Base-by-base conservation (phyloP, 306 rosid species). In the Mimosa bimucronata region DNA sequence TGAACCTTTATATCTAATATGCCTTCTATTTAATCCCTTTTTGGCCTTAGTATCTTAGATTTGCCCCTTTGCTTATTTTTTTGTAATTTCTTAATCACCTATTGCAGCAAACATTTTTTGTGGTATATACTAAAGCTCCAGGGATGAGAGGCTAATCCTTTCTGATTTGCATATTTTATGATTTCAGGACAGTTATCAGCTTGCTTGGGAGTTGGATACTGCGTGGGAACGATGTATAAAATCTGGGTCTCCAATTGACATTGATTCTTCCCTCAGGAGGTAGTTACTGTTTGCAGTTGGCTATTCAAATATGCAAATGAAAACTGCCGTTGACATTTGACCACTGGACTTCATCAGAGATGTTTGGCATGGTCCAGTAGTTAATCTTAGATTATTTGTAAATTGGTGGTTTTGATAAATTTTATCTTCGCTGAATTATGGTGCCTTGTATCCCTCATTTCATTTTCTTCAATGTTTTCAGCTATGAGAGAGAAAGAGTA, bases 131-230 rank as follows among this genome's bases (percentile, higher is more conserved):
- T 40, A 30, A 70, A 15, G 21, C 23, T 70, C 7, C 61, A 44
- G 8, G 37, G 64, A 74, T 61, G 44, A 64, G 85, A 31, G 74
- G 41, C 62, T 58, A 74, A 38, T 23, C 34, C 26, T 52, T 77
- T 77, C 74, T 86, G n/a, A 80, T 38, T 66, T 30, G 79, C 48
- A 72, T 80, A 41, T 52, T 71, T 69, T 50, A 42, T 88, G 38
- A 76, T 81, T 74, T 62, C 90, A 95, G 98, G 98, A 95, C 58
- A 75, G 93, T 79, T 92, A 95, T 87, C 98, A 95, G 81, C 98
- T 95, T 66, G 97, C 97, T 16, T 73, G 77, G 84, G 98, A 92
- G 83, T 89, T 92, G 77, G 87, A 90, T 42, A 92, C 84, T 62
- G 87, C 97, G 66, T 88, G 94, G 93, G 78, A 87, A 53, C 80